Percentiles rank a stretch among this genome's conserved stretches.
Evolutionary conservation across 163 green algal species (phyloP).

Genomic region (Prototheca cutis): DNA sequence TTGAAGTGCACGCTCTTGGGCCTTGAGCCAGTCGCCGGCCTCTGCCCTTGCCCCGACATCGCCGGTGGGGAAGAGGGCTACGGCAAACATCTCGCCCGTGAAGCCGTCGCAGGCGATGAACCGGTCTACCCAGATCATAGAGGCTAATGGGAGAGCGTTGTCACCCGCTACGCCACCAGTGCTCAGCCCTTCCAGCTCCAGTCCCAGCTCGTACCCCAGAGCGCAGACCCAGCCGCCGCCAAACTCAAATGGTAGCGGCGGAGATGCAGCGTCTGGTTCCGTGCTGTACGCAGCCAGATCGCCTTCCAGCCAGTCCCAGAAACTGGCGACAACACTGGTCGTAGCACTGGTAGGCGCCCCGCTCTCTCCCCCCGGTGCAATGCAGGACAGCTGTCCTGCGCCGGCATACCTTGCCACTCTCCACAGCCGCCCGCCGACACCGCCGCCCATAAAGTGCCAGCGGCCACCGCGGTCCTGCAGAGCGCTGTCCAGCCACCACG

Average conservation of each 20-base stretch:
- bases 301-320: neutral
- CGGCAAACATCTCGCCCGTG: conserved; percentile 58
- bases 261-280: neutral
- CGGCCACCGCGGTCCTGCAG: conserved; percentile 45
- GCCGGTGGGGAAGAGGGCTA: conserved; percentile 38
- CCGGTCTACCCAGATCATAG: conserved; percentile 78
- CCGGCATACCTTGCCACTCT: conserved; percentile 61
- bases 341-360: neutral
- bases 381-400: neutral
- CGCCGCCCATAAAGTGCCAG: conserved; percentile 89
- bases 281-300: neutral
- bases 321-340: neutral
- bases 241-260: conserved; percentile 86
- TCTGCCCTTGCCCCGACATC: neutral
- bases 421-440: conserved; percentile 64
- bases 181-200: neutral
- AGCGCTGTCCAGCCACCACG: conserved; percentile 10
- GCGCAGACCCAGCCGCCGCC: conserved; percentile 88
- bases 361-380: neutral
- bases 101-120: conserved; percentile 78
- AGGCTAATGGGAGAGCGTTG: conserved; percentile 66
- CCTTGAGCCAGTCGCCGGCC: conserved; percentile 7
- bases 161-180: conserved; percentile 9
- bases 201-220: conserved; percentile 80
- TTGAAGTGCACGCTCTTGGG: neutral